phyloP scores from a whole-genome alignment of 495 filamentous ascomycete genomes.

The Aspergillus saccharolyticus region DNA sequence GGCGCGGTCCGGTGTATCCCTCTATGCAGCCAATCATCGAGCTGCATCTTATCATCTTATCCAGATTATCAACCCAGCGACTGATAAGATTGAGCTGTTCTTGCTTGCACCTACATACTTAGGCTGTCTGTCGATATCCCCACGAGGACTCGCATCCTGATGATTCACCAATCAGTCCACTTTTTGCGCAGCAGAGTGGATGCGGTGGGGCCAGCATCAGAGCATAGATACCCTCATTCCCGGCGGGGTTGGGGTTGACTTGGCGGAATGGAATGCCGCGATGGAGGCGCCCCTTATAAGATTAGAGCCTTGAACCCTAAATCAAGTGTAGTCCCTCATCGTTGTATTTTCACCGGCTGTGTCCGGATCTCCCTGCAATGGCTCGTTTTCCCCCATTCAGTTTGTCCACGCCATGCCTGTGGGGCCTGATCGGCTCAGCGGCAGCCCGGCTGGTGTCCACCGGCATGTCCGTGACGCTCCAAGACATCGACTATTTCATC shows the following conservation, averaged over 20 bases:
- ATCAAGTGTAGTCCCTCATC: background rate
- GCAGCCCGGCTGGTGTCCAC: constrained; percentile 2
- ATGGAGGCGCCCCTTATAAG: background rate
- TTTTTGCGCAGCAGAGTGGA: background rate
- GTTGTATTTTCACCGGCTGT: background rate
- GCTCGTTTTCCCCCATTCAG: background rate
- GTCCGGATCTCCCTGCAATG: background rate
- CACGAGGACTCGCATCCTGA: background rate
- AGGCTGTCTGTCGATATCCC: background rate
- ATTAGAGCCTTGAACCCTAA: background rate
- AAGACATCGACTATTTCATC: constrained; percentile 4
- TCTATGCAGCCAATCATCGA: background rate
- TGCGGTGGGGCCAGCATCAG: background rate
- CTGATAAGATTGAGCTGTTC: background rate
- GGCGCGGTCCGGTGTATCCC: background rate
- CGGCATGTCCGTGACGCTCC: constrained; percentile 1
- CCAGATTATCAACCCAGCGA: background rate
- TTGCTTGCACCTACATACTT: background rate
- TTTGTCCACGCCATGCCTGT: background rate
- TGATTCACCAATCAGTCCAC: background rate
- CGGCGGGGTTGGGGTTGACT: background rate
- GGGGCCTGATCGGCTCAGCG: constrained; percentile 7
- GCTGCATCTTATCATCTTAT: background rate
- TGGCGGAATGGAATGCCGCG: background rate
- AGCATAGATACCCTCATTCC: background rate